Conservation (phyloP, 495 filamentous ascomycete genomes). For the Penicillium arizonense region DNA sequence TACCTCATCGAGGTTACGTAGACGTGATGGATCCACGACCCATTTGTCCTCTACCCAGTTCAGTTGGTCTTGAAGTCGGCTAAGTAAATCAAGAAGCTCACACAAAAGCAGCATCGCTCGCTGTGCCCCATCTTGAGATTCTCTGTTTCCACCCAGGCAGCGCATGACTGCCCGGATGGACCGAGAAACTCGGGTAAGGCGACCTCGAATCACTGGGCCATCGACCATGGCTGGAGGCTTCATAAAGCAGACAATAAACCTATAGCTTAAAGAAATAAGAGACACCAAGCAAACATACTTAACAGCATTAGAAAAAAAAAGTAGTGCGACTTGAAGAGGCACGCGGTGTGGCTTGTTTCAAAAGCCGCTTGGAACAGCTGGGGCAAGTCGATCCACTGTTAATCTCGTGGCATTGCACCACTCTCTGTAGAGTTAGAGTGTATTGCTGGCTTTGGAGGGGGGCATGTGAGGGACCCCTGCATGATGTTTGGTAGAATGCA, state of each 20-base stretch:
- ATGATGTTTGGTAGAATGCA: not conserved
- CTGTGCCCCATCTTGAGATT: slow-evolving; percentile 19
- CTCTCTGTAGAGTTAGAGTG: not conserved
- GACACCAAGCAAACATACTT: not conserved
- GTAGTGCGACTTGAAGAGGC: not conserved
- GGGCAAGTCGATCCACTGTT: not conserved
- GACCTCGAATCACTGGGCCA: slow-evolving; percentile 9
- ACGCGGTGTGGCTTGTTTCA: not conserved
- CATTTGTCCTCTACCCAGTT: slow-evolving; percentile 27
- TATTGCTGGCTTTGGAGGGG: not conserved
- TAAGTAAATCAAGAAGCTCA: slow-evolving; percentile 24
- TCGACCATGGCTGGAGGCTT: slow-evolving; percentile 16
- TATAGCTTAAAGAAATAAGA: not conserved
- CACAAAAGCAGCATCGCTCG: slow-evolving; percentile 14
- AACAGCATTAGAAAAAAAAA: not conserved
- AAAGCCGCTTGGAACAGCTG: not conserved
- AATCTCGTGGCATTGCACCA: not conserved
- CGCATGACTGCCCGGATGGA: slow-evolving; percentile 20
- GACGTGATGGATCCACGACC: slow-evolving; percentile 19
- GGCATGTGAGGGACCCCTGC: not conserved
- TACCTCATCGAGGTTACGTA: slow-evolving; percentile 20
- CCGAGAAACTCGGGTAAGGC: slow-evolving; percentile 12
- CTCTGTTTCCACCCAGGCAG: slow-evolving; percentile 17
- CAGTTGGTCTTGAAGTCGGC: slow-evolving; percentile 25
- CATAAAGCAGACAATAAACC: not conserved